Evolutionary conservation across 1,284 basidiomycete species (phyloP).

Genomic region (Phellinidium pouzarii): DNA sequence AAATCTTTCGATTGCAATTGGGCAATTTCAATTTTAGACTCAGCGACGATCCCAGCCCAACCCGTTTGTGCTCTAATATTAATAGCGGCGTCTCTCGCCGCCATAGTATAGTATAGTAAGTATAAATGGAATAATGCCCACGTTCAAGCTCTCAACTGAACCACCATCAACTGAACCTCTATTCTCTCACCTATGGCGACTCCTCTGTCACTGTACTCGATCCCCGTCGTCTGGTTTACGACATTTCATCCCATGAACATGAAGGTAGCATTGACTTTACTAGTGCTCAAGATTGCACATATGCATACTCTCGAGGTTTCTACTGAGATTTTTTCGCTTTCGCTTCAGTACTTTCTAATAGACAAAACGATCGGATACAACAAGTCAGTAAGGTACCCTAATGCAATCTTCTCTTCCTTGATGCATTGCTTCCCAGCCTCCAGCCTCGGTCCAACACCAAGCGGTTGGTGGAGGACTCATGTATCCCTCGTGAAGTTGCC

Average conservation of each 20-base stretch:
- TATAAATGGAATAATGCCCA: not conserved
- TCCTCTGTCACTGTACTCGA: constrained; percentile 21
- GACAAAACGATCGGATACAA: constrained; percentile 19
- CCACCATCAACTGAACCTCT: not conserved
- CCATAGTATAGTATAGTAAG: too few relatives aligned
- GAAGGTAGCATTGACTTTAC: constrained; percentile 10
- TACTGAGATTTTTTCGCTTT: not conserved
- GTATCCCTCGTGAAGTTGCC: constrained; percentile 15
- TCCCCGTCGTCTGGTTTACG: constrained; percentile 21
- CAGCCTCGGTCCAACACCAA: constrained; percentile 19
- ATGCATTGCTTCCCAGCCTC: constrained; percentile 2
- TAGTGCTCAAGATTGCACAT: too few relatives aligned
- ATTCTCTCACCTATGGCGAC: constrained; percentile 14
- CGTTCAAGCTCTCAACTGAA: too few relatives aligned
- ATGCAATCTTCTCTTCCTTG: not conserved
- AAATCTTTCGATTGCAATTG: too few relatives aligned
- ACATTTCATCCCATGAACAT: constrained; percentile 20
- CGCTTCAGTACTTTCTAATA: constrained; percentile 17
- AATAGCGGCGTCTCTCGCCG: too few relatives aligned
- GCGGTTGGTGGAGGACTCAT: constrained; percentile 13
- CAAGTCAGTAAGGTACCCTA: constrained; percentile 15
- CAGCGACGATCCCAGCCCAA: too few relatives aligned
- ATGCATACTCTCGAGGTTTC: too few relatives aligned
- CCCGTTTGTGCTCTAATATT: too few relatives aligned
- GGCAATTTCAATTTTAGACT: too few relatives aligned